phyloP scores from a whole-genome alignment of 2,329 filamentous ascomycete genomes.

The Claviceps monticola region DNA sequence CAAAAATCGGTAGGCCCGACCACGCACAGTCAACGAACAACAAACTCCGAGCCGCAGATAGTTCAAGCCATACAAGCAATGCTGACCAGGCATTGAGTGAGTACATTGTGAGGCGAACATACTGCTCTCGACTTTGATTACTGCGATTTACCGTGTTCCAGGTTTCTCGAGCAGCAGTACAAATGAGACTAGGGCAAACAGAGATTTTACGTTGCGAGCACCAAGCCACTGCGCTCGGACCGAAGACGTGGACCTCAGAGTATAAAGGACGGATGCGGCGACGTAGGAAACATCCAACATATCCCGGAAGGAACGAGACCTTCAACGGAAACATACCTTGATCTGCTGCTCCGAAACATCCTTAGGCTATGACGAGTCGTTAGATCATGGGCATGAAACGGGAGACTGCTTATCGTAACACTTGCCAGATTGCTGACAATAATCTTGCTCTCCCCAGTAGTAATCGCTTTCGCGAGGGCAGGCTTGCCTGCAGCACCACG shows the following conservation, averaged over 20 bases:
- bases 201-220: neutral
- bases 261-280: slow-evolving; percentile 21
- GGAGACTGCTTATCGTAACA: neutral
- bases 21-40: slow-evolving; percentile 2
- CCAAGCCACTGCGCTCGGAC: slow-evolving; percentile 4
- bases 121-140: slow-evolving; percentile 46
- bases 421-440: slow-evolving; percentile 97
- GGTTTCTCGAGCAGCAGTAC: slow-evolving; percentile 10
- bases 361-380: slow-evolving; percentile 49
- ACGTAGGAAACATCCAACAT: slow-evolving; percentile 46
- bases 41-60: slow-evolving; percentile 12
- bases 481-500: slow-evolving; percentile 47
- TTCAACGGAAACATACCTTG: slow-evolving; percentile 99
- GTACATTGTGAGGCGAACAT: slow-evolving; percentile 31
- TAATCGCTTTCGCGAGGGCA: slow-evolving; percentile 49
- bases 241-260: slow-evolving; percentile 11
- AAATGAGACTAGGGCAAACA: slow-evolving; percentile 18
- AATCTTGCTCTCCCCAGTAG: slow-evolving; percentile 76
- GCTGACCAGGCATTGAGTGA: slow-evolving; percentile 40
- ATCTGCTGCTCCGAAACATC: slow-evolving; percentile 96
- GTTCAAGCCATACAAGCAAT: slow-evolving; percentile 14
- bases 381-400: neutral
- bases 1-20: slow-evolving; percentile 1
- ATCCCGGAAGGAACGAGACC: slow-evolving; percentile 53
- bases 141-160: slow-evolving; percentile 17